Evolutionary conservation across 805 yeast species (phyloP).

Genomic region (Saturnispora gosingensis): DNA sequence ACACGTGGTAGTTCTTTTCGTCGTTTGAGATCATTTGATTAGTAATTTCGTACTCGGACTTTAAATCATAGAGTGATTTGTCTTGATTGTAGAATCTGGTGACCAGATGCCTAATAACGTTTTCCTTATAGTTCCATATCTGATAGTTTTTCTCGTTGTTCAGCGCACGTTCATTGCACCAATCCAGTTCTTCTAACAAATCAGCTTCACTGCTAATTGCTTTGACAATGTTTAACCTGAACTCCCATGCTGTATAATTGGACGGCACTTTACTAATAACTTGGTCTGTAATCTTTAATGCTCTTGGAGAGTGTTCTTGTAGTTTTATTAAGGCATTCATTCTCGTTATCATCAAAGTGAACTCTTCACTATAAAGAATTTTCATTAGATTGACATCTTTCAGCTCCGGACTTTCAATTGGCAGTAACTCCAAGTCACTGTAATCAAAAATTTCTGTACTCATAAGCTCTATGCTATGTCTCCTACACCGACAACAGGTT

Average conservation of each 20-base stretch:
- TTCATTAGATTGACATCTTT: constrained; percentile 36
- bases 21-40: constrained; percentile 67
- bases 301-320: constrained; percentile 62
- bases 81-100: constrained; percentile 2
- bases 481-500: neutral
- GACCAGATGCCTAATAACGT: constrained; percentile 35
- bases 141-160: constrained; percentile 87
- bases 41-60: constrained; percentile 53
- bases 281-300: constrained; percentile 52
- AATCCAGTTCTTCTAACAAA: constrained; percentile 51
- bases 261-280: constrained; percentile 72
- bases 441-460: constrained; percentile 1
- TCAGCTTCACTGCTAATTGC: constrained; percentile 24
- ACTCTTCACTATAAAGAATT: constrained; percentile 67
- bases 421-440: constrained; percentile 12
- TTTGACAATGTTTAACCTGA: constrained; percentile 44
- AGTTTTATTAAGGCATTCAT: constrained; percentile 48
- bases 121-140: constrained; percentile 90
- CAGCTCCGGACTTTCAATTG: constrained; percentile 8
- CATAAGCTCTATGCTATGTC: neutral
- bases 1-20: constrained; percentile 88
- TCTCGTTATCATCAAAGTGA: constrained; percentile 49
- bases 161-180: constrained; percentile 71
- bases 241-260: constrained; percentile 86
- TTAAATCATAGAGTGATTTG: constrained; percentile 28